Percentiles rank a stretch among this genome's conserved stretches.
phyloP scores from a whole-genome alignment of 2,329 filamentous ascomycete genomes.

The Scopulariopsis brevicaulis region DNA sequence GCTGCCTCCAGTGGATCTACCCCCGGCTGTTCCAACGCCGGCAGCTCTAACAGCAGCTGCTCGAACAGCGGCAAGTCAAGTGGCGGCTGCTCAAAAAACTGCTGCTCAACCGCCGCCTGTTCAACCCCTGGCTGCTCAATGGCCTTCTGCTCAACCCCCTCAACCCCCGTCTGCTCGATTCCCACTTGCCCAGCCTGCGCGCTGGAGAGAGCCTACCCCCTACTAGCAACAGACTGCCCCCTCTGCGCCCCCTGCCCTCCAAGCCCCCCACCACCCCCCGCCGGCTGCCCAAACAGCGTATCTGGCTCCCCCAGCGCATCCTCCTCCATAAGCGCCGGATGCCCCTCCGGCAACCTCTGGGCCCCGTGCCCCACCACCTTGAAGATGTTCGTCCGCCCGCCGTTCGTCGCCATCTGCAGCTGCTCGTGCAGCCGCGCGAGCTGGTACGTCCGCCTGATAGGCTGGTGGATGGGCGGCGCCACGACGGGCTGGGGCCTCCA shows the following conservation, averaged over 20 bases:
- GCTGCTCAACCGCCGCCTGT: no score
- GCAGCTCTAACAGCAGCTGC: no score
- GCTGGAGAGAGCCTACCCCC: constrained; percentile 22
- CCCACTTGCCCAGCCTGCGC: neutral
- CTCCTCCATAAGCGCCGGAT: constrained; percentile 35
- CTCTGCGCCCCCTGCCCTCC: constrained; percentile 21
- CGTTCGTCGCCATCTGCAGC: constrained; percentile 54
- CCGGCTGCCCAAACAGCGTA: constrained; percentile 23
- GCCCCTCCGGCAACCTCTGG: constrained; percentile 39
- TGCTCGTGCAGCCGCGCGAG: constrained; percentile 53
- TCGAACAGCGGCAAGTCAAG: no score
- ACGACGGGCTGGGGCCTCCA: constrained; percentile 72
- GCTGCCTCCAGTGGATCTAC: no score
- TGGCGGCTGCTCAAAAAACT: no score
- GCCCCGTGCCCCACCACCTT: constrained; percentile 44
- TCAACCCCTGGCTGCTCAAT: no score
- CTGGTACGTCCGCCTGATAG: constrained; percentile 53
- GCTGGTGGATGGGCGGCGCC: constrained; percentile 49
- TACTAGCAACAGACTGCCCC: constrained; percentile 32
- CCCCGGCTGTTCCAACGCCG: no score
- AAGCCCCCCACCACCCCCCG: constrained; percentile 33
- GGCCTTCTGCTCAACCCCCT: neutral
- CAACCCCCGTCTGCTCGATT: neutral
- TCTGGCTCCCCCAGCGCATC: constrained; percentile 50
- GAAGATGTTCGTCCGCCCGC: constrained; percentile 54